These are phyloP conservation scores for Pogostemon cablin DNA, from an alignment of 257 asterid species.

Conservation along the genomic window DNA sequence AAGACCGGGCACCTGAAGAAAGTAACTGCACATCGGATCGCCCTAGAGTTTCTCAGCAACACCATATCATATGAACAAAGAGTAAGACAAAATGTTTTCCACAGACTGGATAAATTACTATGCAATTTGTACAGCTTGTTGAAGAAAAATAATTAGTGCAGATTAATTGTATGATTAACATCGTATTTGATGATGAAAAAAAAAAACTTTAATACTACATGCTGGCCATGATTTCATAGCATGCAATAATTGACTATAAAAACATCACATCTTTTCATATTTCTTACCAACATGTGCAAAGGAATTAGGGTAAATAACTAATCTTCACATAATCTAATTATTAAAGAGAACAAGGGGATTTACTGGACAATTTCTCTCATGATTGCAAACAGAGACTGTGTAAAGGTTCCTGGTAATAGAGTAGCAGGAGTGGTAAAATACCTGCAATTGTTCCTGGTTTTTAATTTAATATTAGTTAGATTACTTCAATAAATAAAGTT, in stretches of 20 bases:
- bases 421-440: not conserved
- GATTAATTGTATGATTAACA: slow-evolving; percentile 12
- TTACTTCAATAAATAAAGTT: slow-evolving; percentile 5
- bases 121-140: slow-evolving; percentile 19
- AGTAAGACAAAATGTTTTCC: slow-evolving; percentile 50
- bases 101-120: slow-evolving; percentile 6
- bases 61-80: slow-evolving; percentile 67
- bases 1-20: slow-evolving; percentile 44
- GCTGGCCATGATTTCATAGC: slow-evolving; percentile 11
- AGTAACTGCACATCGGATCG: slow-evolving; percentile 52
- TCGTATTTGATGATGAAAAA: not conserved
- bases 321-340: not conserved
- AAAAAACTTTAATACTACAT: slow-evolving; percentile 15
- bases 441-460: slow-evolving; percentile 1
- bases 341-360: not conserved
- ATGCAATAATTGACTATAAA: slow-evolving; percentile 10
- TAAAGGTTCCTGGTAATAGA: slow-evolving; percentile 6
- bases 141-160: slow-evolving; percentile 1
- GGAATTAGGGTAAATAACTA: not conserved
- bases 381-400: not conserved
- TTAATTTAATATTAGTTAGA: slow-evolving; percentile 9
- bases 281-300: no score
- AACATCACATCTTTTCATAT: not conserved
- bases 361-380: not conserved
- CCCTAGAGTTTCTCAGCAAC: slow-evolving; percentile 67